These are phyloP conservation scores for Phytophthora sansomeana DNA, from an alignment of 352 stramenopile species.

Conservation along the genomic window DNA sequence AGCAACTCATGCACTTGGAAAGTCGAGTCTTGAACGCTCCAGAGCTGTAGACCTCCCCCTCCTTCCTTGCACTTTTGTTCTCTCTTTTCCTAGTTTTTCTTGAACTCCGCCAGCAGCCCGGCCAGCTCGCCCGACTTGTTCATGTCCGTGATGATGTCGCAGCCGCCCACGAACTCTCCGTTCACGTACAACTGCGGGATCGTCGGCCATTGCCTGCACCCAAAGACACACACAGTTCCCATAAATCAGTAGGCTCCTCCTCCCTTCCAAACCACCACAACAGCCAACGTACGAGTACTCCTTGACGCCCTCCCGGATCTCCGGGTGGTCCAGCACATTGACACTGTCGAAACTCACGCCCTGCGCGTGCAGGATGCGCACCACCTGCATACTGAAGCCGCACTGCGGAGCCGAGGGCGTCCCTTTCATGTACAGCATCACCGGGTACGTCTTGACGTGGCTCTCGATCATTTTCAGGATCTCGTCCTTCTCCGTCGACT, in stretches of 20 bases:
- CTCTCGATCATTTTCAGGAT: constrained; percentile 92
- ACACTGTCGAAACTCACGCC: constrained; percentile 97
- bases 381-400: constrained; percentile 97
- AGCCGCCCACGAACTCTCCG: constrained; percentile 99
- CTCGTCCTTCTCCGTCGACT: constrained; percentile 89
- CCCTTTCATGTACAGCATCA: constrained; percentile 99
- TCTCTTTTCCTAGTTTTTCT: constrained; percentile 59
- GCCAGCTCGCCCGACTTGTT: constrained; percentile 93
- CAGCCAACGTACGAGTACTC: constrained; percentile 93
- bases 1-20: constrained; percentile 5
- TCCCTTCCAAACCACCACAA: not conserved
- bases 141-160: constrained; percentile 98
- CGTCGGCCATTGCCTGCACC: constrained; percentile 92
- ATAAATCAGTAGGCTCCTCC: constrained; percentile 4
- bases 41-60: not conserved
- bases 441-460: constrained; percentile 90
- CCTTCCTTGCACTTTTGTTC: not conserved
- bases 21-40: not conserved
- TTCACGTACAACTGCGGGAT: constrained; percentile 99
- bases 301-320: constrained; percentile 99
- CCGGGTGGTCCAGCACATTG: constrained; percentile 98
- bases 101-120: constrained; percentile 88
- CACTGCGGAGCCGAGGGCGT: constrained; percentile 97
- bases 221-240: constrained; percentile 17
- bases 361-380: constrained; percentile 94